Evolutionary conservation across 495 filamentous ascomycete genomes (phyloP), one percentile per base, ranked within the genome.

Genomic region (Penicillium angulare): DNA sequence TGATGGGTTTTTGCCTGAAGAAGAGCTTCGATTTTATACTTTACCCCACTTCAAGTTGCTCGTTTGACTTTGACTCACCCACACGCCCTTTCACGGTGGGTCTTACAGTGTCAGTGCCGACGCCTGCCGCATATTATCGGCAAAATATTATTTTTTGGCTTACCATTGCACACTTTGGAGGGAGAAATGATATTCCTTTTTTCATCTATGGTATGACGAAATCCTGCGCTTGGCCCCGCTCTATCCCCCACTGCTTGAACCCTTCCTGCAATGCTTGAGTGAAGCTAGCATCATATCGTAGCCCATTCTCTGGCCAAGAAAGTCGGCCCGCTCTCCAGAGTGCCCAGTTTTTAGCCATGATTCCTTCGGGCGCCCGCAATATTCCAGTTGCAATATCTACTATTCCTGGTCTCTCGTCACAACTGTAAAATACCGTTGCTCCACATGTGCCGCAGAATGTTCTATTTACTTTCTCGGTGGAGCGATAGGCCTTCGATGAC

Each of bases 381-480:
- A 83, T 53, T 0, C 81, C 82, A 7, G 72, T 59, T 5, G 76
- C 76, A 1, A 84, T 58, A 53, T 82, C 78, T 0, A 82, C 66
- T 22, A 81, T 59, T 3, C 69, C 58, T 1, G 69, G 66, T 41
- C 78, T 58, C 6, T 61, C 63, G 16, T 73, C 69, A 15, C 53
- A 57, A 6, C 59, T 67, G 53, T 73, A 83, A 36, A 83, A 81
- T 5, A 79, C 68, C 9, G 60, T 66, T 1, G 79, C 78, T 9
- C 78, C 78, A 52, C 81, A 85, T 3, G 49, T 62, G 7, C 67
- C 57, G 58, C 81, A 85, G 53, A 79, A 81, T 18, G 77, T 78
- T 6, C 80, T 64, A 35, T 72, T 64, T 0, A 79, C 72, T 17
- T 64, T 73, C 17, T 67, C 49, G 1, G 71, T 76, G 8, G 73